phyloP scores from a whole-genome alignment of 2,329 filamentous ascomycete species.

The Xylaria sp. region DNA sequence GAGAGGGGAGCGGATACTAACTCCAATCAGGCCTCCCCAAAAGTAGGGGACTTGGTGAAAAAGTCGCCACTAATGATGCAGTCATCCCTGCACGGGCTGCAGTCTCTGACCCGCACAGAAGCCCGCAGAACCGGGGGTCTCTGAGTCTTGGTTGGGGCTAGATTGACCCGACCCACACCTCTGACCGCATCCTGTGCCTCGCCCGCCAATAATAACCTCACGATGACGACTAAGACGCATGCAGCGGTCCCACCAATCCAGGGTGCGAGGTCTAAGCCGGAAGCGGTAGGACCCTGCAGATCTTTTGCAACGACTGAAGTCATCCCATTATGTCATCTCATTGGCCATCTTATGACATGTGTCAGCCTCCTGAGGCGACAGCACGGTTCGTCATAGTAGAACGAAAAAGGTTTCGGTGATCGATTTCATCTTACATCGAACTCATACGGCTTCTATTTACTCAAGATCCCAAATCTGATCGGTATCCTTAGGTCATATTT shows the following conservation, averaged over 20 bases:
- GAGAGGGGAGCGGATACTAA: constrained; percentile 37
- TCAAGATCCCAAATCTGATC: neutral
- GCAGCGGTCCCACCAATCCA: constrained; percentile 14
- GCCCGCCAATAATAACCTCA: constrained; percentile 41
- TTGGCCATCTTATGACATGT: constrained; percentile 41
- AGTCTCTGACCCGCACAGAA: constrained; percentile 14
- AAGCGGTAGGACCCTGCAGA: constrained; percentile 51
- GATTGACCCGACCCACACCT: constrained; percentile 23
- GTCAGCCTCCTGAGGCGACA: constrained; percentile 32
- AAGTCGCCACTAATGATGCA: constrained; percentile 49
- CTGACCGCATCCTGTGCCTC: constrained; percentile 41
- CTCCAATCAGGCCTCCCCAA: constrained; percentile 42
- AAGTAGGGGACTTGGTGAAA: constrained; percentile 39
- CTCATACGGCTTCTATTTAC: constrained; percentile 14
- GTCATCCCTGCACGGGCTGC: constrained; percentile 31
- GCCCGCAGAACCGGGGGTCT: constrained; percentile 5
- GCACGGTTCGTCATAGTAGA: neutral
- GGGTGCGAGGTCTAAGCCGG: constrained; percentile 6
- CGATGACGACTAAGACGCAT: constrained; percentile 35
- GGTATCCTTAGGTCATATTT: neutral
- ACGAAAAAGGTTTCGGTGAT: neutral
- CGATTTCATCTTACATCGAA: constrained; percentile 8
- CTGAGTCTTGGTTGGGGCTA: constrained; percentile 20
- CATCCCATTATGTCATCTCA: constrained; percentile 50
- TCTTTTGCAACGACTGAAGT: constrained; percentile 47